Base-by-base conservation (phyloP, 1,284 basidiomycete species). In the Porogramme epimiltina region DNA sequence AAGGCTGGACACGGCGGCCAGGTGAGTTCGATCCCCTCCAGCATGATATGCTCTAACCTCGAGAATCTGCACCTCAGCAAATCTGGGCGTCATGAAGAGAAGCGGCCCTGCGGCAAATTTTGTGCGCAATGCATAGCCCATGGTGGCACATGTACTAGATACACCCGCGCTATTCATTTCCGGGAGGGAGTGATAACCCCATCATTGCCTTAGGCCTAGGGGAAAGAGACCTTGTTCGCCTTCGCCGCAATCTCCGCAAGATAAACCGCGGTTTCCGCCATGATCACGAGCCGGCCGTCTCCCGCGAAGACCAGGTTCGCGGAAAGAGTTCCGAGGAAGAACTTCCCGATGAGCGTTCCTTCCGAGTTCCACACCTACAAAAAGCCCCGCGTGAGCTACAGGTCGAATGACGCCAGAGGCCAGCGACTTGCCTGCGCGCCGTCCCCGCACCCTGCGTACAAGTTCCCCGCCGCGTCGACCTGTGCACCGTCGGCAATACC, bases 221-320 rank as follows among this genome's bases (percentile, higher is more conserved):
- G 63, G 47, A 64, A 62, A 20, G 62, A 57, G 28, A 73, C 49
- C 43, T 67, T 58, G 31, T 66, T 56, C 2, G 70, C 73, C 42
- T 65, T 62, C 16, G 71, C 78, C 11, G 66, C 72, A 33, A 90
- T 79, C 44, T 81, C 73, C 4, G 81, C 87, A 19, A 87, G 69
- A 63, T 79, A 90, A 13, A 91, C 71, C 53, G 77, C 75, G 13
- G 82, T 87, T 66, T 90, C 87, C 0, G 81, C 84, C 55, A 87
- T 66, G 53, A 92, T 85, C 31, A 90, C 76, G 39, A 91, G 75
- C 11, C 81, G 71, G 2, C 82, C 82, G 51, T 77, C 68, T 0
- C 80, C 81, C 0, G 85, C 85, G 62, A 91, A 91, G 11, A 82
- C 78, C 71, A 86, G 73, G 64, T 91, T 87, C 23, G 88, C 79